phyloP scores from a whole-genome alignment of 108 stramenopile species.

The Cyclotella atomus region DNA sequence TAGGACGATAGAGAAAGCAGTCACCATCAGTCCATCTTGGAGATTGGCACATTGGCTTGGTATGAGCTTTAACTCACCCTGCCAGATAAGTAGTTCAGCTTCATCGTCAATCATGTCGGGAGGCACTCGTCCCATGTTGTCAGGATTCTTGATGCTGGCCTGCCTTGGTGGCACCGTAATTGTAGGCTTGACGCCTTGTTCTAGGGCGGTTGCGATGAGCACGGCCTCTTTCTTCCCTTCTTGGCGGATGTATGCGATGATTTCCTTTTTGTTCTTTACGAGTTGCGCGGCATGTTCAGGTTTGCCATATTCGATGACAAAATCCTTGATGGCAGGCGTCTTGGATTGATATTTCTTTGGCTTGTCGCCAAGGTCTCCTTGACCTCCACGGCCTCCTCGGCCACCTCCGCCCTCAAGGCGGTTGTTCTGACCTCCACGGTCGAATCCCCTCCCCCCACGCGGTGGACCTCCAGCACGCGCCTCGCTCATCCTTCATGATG shows the following conservation, averaged over 20 bases:
- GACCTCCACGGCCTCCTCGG: too few relatives aligned
- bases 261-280: not conserved
- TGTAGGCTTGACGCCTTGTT: not conserved
- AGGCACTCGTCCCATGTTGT: not conserved
- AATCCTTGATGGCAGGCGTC: not conserved
- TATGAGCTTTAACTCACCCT: not conserved
- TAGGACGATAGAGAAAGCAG: not conserved
- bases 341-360: not conserved
- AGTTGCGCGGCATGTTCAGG: not conserved
- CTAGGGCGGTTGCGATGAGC: not conserved
- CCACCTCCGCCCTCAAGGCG: not conserved
- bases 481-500: conserved; percentile 6
- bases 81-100: not conserved
- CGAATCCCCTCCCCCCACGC: not conserved
- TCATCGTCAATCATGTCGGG: not conserved
- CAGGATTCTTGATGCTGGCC: not conserved
- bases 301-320: not conserved
- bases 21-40: not conserved
- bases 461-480: not conserved
- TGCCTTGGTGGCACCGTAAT: not conserved
- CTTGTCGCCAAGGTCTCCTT: not conserved
- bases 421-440: not conserved
- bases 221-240: not conserved
- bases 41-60: not conserved
- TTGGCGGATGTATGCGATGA: not conserved